Conservation (phyloP, 495 filamentous ascomycete species). For the Penicillium bialowiezense region DNA sequence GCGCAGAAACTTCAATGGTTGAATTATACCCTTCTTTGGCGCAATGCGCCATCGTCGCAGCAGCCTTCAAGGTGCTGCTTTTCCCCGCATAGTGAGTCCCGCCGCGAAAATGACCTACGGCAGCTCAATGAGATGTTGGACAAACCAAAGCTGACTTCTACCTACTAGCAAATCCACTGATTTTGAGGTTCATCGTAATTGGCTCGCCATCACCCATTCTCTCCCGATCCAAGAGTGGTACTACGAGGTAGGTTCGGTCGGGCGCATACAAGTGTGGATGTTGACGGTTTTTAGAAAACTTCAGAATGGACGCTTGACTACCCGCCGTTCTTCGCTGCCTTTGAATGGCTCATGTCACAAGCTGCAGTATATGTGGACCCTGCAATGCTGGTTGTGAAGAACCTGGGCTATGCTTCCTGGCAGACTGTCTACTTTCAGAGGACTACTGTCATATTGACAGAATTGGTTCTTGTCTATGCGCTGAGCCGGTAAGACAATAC, state of each 20-base stretch:
- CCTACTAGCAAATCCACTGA: constrained; percentile 88
- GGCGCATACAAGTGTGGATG: neutral
- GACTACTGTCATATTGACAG: constrained; percentile 79
- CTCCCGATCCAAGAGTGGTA: constrained; percentile 90
- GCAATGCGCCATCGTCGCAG: constrained; percentile 83
- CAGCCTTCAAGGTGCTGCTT: constrained; percentile 88
- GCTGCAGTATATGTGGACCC: constrained; percentile 73
- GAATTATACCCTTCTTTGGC: constrained; percentile 79
- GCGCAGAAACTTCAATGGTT: constrained; percentile 57
- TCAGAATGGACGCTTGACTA: constrained; percentile 99
- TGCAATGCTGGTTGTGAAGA: constrained; percentile 76
- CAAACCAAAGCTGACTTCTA: neutral
- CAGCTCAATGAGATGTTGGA: neutral
- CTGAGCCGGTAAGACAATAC: constrained; percentile 60
- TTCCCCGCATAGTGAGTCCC: constrained; percentile 90
- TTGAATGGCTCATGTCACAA: constrained; percentile 92
- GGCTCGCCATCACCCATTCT: constrained; percentile 91
- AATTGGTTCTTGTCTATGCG: constrained; percentile 82
- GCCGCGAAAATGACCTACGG: neutral
- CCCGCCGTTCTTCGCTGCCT: constrained; percentile 94
- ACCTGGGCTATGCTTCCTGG: constrained; percentile 83
- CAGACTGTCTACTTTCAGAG: constrained; percentile 92
- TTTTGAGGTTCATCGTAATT: constrained; percentile 97
- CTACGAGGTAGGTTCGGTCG: constrained; percentile 61
- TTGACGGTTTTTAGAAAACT: constrained; percentile 58